Evolutionary conservation across 2,329 filamentous ascomycete species (phyloP), one percentile per base, ranked within the genome.

Genomic region (Diaporthe citri): DNA sequence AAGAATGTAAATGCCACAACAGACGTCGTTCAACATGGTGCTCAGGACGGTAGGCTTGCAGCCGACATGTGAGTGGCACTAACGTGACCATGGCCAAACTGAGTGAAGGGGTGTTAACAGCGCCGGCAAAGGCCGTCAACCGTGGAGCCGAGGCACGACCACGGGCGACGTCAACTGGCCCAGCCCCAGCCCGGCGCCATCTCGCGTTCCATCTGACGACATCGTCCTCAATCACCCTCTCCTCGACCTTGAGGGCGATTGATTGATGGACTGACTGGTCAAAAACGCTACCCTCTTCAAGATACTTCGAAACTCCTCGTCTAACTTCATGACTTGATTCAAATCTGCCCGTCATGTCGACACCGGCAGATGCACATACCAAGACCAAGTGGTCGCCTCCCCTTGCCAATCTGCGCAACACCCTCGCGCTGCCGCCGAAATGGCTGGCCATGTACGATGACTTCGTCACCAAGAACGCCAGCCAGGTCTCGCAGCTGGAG

Each of bases 401-500:
- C 67, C 75, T 82, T 76, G 73, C 81, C 25, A 71, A 64, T 46
- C 57, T 88, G 74, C 84, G 83, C 70, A 84, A 83, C 77, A 83
- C 89, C 76, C 85, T 93, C 64, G 87, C 90, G 56, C 83, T 92
- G 79, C 91, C 92, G 66, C 88, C 92, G 36, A 88, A 88, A 83
- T 94, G 91, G 91, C 86, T 95, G 71, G 86, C 88, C 78, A 90
- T 92, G 85, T 97, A 97, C 84, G 92, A 92, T 80, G 93, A 97
- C 78, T 98, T 98, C 85, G 96, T 99, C 86, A 94, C 94, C 77
- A 97, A 96, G 86, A 99, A 99, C 83, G 93, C 95, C 76, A 93
- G 95, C 81, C 95, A 97, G 75, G 95, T 99, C 71, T 95, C 95
- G 67, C 96, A 98, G 86, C 96, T 99, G 77, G 97, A 99, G 87